A percentile compares a stretch with the other conserved stretches of the same genome.
These are phyloP conservation scores for Brassica incana DNA, from an alignment of 345 rosid genomes.

Conservation along the genomic window DNA sequence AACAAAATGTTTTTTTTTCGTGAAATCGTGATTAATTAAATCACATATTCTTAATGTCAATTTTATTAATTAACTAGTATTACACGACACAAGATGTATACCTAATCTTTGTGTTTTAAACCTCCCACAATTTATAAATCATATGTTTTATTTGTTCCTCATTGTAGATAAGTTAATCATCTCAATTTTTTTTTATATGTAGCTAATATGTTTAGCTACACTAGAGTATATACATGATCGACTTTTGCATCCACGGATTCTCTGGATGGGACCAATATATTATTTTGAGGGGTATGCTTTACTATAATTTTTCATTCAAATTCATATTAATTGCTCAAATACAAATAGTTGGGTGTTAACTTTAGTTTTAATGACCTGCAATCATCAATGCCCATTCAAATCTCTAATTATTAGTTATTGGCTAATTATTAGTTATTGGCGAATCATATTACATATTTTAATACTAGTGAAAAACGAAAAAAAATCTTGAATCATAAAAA, in stretches of 20 bases:
- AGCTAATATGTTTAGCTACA: background rate
- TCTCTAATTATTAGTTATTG: background rate
- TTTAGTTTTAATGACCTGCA: slow-evolving; percentile 17
- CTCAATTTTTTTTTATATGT: background rate
- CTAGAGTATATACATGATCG: background rate
- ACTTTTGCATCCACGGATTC: background rate
- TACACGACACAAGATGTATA: background rate
- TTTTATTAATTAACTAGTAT: background rate
- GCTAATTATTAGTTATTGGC: slow-evolving; percentile 1
- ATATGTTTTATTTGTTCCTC: background rate
- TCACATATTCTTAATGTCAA: background rate
- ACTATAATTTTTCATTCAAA: background rate
- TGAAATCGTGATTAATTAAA: background rate
- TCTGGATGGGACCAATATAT: background rate
- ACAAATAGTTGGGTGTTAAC: slow-evolving; percentile 29
- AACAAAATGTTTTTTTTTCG: background rate
- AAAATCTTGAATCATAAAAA: background rate
- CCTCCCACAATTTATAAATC: background rate
- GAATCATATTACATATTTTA: background rate
- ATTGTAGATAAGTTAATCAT: background rate
- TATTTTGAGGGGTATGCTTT: background rate
- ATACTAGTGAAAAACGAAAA: background rate
- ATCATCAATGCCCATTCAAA: slow-evolving; percentile 11
- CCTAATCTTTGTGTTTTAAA: background rate
- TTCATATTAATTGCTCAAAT: slow-evolving; percentile 19